These are phyloP conservation scores for Saturnispora saitoi DNA, from an alignment of 805 yeast genomes.

Conservation along the genomic window DNA sequence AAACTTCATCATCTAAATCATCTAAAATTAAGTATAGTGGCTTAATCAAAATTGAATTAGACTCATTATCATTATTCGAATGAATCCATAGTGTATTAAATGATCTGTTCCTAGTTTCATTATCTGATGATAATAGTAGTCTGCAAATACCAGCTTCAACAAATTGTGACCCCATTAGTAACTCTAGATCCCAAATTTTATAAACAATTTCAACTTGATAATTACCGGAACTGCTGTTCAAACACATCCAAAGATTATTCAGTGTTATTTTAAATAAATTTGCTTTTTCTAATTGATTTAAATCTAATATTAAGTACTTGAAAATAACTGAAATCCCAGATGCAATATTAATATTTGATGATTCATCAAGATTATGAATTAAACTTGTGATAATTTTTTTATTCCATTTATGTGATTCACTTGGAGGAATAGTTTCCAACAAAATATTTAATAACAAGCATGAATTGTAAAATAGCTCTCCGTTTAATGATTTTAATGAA, in stretches of 20 bases:
- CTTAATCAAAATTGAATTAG: conserved; percentile 41
- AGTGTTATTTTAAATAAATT: conserved; percentile 34
- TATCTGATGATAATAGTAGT: conserved; percentile 37
- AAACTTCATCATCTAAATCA: conserved; percentile 40
- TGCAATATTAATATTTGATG: conserved; percentile 26
- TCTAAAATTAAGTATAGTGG: conserved; percentile 67
- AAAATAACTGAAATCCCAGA: conserved; percentile 38
- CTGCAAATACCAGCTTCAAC: conserved; percentile 69
- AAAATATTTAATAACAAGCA: conserved; percentile 31
- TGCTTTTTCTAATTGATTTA: conserved; percentile 29
- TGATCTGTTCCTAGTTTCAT: conserved; percentile 40
- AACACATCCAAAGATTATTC: conserved; percentile 45
- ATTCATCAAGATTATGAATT: conserved; percentile 20
- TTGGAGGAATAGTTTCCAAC: conserved; percentile 39
- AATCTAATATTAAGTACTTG: conserved; percentile 26
- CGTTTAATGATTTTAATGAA: conserved; percentile 12
- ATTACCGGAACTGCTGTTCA: conserved; percentile 40
- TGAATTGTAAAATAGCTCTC: conserved; percentile 24
- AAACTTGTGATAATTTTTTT: conserved; percentile 21
- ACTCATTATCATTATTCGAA: conserved; percentile 41
- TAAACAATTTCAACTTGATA: conserved; percentile 67
- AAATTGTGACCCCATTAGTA: conserved; percentile 41
- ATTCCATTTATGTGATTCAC: conserved; percentile 23
- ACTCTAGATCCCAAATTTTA: conserved; percentile 52
- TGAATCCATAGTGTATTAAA: conserved; percentile 71